phyloP scores from a whole-genome alignment of 1,139 yeast species.

The Taphrina populina region DNA sequence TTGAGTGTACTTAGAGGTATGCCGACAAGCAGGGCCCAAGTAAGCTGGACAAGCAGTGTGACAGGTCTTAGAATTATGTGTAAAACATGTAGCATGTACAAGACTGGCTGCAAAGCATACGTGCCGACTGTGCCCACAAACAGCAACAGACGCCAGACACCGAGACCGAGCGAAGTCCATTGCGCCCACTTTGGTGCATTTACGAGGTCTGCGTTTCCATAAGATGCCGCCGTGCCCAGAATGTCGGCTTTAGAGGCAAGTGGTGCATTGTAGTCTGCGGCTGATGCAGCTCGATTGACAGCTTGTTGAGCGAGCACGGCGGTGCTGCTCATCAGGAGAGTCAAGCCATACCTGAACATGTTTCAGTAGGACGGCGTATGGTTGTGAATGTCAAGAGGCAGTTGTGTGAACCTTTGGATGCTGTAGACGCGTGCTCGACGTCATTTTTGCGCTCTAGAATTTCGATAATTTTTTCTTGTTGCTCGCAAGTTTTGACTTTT shows the following conservation, averaged over 20 bases:
- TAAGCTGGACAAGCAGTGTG: constrained; percentile 6
- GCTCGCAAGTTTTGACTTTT: constrained; percentile 20
- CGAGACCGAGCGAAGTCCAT: constrained; percentile 15
- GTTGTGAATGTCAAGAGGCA: too few species aligned
- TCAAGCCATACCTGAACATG: too few species aligned
- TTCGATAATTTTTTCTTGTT: too few species aligned
- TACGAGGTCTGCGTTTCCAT: constrained; percentile 12
- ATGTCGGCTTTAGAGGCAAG: background rate
- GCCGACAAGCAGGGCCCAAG: constrained; percentile 1
- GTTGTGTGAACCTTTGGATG: too few species aligned
- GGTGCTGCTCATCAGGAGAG: background rate
- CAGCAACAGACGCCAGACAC: constrained; percentile 7
- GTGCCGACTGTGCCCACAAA: background rate
- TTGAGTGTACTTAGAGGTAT: background rate
- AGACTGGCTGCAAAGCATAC: constrained; percentile 2
- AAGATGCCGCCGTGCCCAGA: background rate
- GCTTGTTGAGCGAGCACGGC: constrained; percentile 13
- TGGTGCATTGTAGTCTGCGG: background rate
- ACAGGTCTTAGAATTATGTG: constrained; percentile 8
- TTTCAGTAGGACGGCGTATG: too few species aligned
- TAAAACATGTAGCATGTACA: constrained; percentile 5
- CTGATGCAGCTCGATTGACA: constrained; percentile 5
- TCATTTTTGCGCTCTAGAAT: too few species aligned
- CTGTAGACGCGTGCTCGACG: too few species aligned
- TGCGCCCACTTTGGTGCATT: constrained; percentile 18